Conservation (phyloP, 2,329 filamentous ascomycete species). For the Scopulariopsis brevicaulis region DNA sequence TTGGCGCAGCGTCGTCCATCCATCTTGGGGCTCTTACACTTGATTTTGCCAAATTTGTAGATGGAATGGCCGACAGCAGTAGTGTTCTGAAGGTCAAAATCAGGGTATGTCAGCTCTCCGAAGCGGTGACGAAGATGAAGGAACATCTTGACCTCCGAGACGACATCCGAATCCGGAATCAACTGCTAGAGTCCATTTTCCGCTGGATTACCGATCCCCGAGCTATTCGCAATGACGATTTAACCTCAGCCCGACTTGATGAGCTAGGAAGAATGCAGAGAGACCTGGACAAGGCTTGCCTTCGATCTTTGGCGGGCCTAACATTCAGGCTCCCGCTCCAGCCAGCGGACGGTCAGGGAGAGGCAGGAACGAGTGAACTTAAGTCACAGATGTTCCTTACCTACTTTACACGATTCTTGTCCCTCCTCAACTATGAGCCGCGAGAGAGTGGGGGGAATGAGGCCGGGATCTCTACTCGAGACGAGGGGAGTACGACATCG, state of each 20-base stretch:
- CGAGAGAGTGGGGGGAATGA: constrained; percentile 9
- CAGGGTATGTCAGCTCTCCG: constrained; percentile 56
- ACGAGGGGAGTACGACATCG: constrained; percentile 42
- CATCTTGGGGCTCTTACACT: constrained; percentile 53
- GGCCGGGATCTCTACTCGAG: constrained; percentile 21
- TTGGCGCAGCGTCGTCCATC: constrained; percentile 49
- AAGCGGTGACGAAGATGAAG: constrained; percentile 53
- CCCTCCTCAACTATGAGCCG: constrained; percentile 47
- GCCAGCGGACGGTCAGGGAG: constrained; percentile 51
- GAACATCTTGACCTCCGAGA: constrained; percentile 58
- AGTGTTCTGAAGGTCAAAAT: constrained; percentile 54
- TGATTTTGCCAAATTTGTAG: constrained; percentile 56
- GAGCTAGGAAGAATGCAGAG: constrained; percentile 47
- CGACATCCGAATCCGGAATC: constrained; percentile 57
- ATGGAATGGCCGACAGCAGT: constrained; percentile 42
- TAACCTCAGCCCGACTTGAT: constrained; percentile 35
- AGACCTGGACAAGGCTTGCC: constrained; percentile 54
- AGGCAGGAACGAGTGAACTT: constrained; percentile 55
- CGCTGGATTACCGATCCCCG: constrained; percentile 55
- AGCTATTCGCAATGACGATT: constrained; percentile 32
- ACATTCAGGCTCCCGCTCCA: constrained; percentile 57
- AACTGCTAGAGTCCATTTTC: constrained; percentile 56
- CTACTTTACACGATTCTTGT: constrained; percentile 60
- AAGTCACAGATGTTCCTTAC: constrained; percentile 63
- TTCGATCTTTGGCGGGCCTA: constrained; percentile 53